Evolutionary conservation across 768 basidiomycete species (phyloP).

Genomic region (Dentipellis sp.): DNA sequence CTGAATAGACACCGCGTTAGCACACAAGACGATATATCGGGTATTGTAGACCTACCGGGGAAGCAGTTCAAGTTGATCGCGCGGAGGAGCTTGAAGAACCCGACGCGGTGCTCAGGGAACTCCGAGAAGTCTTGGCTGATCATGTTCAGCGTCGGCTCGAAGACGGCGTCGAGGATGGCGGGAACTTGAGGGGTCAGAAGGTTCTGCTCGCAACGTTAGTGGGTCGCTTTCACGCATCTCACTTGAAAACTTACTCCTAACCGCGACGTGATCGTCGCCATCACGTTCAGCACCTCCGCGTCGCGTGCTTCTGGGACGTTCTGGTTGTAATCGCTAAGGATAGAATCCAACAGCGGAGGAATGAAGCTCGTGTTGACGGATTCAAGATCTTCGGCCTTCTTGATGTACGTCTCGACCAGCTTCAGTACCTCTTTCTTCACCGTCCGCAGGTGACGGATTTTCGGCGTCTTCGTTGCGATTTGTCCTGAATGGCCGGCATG

Average conservation of each 20-base stretch:
- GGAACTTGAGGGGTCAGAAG: constrained; percentile 90
- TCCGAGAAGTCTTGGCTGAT: constrained; percentile 99
- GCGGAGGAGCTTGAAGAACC: constrained; percentile 92
- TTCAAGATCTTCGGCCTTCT: constrained; percentile 94
- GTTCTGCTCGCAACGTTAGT: constrained; percentile 33
- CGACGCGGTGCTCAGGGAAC: constrained; percentile 94
- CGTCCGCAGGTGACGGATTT: constrained; percentile 86
- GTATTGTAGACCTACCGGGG: constrained; percentile 57
- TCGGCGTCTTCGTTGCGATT: constrained; percentile 94
- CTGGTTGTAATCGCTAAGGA: constrained; percentile 93
- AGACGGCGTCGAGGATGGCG: constrained; percentile 92
- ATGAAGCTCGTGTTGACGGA: constrained; percentile 88
- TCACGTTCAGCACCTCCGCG: constrained; percentile 94
- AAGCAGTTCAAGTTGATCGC: constrained; percentile 92
- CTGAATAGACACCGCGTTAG: constrained; percentile 26
- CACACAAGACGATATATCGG: background rate
- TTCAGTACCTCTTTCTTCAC: constrained; percentile 98
- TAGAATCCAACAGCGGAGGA: constrained; percentile 91
- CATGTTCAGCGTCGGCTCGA: constrained; percentile 95
- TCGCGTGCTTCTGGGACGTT: constrained; percentile 92
- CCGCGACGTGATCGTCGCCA: constrained; percentile 86
- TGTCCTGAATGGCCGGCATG: constrained; percentile 39
- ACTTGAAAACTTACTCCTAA: constrained; percentile 60
- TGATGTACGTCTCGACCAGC: constrained; percentile 95
- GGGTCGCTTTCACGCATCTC: constrained; percentile 6